phyloP scores from a whole-genome alignment of 768 basidiomycete genomes.

The Psilocybe cubensis region DNA sequence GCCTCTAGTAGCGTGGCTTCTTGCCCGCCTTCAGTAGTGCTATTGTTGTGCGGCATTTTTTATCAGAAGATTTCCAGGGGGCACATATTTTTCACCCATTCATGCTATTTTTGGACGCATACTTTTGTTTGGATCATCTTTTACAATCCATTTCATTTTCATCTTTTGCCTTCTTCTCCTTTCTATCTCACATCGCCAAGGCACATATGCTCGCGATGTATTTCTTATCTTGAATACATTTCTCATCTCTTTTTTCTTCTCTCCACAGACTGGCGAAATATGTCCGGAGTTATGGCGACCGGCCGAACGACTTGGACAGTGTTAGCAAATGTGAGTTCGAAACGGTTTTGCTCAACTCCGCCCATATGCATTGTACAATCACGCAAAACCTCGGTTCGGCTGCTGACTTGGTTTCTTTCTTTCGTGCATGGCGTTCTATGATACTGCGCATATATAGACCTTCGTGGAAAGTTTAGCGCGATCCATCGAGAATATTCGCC shows the following conservation, averaged over 20 bases:
- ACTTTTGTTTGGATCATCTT: background rate
- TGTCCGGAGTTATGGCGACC: slow-evolving; percentile 73
- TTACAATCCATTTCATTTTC: background rate
- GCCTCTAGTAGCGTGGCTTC: background rate
- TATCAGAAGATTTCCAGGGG: background rate
- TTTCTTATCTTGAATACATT: no score
- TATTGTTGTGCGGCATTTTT: background rate
- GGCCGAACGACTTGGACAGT: slow-evolving; percentile 69
- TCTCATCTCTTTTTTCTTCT: slow-evolving; percentile 4
- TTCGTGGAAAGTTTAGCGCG: slow-evolving; percentile 71
- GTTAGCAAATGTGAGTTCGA: slow-evolving; percentile 67
- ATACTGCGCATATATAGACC: slow-evolving; percentile 42
- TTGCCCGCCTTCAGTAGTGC: background rate
- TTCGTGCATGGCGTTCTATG: no score
- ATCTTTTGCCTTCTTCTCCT: background rate
- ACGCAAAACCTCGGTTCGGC: background rate
- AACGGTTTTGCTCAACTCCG: background rate
- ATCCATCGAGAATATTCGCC: slow-evolving; percentile 81
- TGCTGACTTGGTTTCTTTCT: background rate
- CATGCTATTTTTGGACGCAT: background rate
- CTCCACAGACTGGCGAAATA: slow-evolving; percentile 60
- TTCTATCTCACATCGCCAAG: no score
- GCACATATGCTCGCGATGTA: no score
- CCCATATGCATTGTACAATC: no score
- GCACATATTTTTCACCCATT: background rate